phyloP scores from a whole-genome alignment of 1,139 yeast genomes.

The Yamadazyma taylorii region DNA sequence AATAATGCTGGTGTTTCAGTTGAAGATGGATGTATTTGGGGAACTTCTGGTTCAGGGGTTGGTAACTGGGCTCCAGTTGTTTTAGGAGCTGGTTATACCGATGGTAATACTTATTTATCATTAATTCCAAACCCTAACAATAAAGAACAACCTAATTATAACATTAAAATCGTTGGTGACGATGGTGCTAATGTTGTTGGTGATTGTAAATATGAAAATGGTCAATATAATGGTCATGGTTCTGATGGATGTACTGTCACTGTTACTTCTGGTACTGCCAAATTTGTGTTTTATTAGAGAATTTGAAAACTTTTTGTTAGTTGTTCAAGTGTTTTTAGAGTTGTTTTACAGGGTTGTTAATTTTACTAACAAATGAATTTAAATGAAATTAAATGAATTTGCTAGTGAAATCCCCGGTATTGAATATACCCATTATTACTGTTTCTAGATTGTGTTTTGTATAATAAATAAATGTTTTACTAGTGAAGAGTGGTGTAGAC shows the following conservation, averaged over 20 bases:
- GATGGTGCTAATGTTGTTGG: constrained; percentile 68
- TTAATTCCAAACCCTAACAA: constrained; percentile 96
- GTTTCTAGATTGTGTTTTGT: constrained; percentile 7
- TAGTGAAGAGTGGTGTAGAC: background rate
- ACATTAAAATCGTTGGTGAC: constrained; percentile 77
- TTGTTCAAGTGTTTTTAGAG: too few relatives aligned
- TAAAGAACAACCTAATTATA: constrained; percentile 72
- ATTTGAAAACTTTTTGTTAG: too few relatives aligned
- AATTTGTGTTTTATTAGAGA: constrained; percentile 58
- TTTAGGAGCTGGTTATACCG: constrained; percentile 86
- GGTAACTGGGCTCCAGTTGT: constrained; percentile 99
- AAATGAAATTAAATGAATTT: too few relatives aligned
- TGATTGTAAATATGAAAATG: constrained; percentile 76
- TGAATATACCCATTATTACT: background rate
- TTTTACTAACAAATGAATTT: too few relatives aligned
- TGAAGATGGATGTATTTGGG: constrained; percentile 94
- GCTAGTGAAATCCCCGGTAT: too few relatives aligned
- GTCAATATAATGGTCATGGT: constrained; percentile 68
- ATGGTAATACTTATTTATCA: constrained; percentile 81
- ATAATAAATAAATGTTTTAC: constrained; percentile 14
- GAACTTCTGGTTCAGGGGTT: constrained; percentile 69
- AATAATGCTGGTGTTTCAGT: constrained; percentile 92
- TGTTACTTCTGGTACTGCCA: constrained; percentile 78
- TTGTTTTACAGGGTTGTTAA: too few relatives aligned
- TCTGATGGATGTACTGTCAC: constrained; percentile 91